Evolutionary conservation across 176 grass and related monocot genomes (phyloP).

Genomic region (Thinopyrum elongatum): DNA sequence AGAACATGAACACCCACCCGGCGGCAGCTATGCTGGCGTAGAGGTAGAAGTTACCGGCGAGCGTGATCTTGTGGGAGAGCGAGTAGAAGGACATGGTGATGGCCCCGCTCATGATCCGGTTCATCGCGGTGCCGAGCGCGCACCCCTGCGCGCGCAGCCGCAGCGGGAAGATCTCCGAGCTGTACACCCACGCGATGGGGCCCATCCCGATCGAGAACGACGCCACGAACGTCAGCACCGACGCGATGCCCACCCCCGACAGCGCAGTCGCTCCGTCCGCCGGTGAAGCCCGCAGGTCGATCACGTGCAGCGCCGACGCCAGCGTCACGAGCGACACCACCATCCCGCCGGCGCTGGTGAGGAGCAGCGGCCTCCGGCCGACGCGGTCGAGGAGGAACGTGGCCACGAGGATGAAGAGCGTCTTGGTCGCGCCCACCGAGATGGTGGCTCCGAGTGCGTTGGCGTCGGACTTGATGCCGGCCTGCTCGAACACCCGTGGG

Average conservation of each 20-base stretch:
- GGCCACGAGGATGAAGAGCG: slow-evolving; percentile 60
- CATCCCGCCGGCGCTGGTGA: slow-evolving; percentile 73
- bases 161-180: slow-evolving; percentile 88
- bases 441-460: slow-evolving; percentile 48
- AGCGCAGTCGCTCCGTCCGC: slow-evolving; percentile 15
- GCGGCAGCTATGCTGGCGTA: slow-evolving; percentile 51
- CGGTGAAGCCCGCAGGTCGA: neutral
- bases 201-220: slow-evolving; percentile 78
- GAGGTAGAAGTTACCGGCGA: slow-evolving; percentile 73
- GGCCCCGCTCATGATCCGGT: slow-evolving; percentile 60
- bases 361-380: slow-evolving; percentile 73
- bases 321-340: slow-evolving; percentile 53
- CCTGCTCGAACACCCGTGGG: slow-evolving; percentile 61
- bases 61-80: slow-evolving; percentile 65
- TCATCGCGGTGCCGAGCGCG: slow-evolving; percentile 64
- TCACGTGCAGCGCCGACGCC: slow-evolving; percentile 41
- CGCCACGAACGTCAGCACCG: slow-evolving; percentile 55
- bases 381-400: slow-evolving; percentile 80
- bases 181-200: slow-evolving; percentile 89
- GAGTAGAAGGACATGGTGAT: slow-evolving; percentile 81
- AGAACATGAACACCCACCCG: slow-evolving; percentile 79
- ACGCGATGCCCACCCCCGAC: slow-evolving; percentile 45
- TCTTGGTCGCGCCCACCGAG: slow-evolving; percentile 74
- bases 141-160: slow-evolving; percentile 65
- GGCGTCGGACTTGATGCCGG: slow-evolving; percentile 35